These are phyloP conservation scores for Trifolium fragiferum DNA, from an alignment of 306 rosid genomes.

Conservation along the genomic window DNA sequence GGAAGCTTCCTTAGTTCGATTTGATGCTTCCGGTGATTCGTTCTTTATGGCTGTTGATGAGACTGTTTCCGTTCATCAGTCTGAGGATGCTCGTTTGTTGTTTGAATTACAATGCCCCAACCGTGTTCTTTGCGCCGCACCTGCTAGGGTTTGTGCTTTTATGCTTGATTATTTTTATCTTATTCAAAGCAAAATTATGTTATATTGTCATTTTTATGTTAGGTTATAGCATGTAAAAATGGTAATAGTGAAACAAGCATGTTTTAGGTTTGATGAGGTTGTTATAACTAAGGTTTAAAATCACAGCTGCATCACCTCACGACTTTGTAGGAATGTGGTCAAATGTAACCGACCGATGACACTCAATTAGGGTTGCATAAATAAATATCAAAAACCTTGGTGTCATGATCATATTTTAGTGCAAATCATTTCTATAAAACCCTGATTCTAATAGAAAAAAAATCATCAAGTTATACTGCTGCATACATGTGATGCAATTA, in stretches of 20 bases:
- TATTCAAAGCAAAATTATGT: not conserved
- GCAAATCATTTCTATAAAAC: not conserved
- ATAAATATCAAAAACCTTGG: not conserved
- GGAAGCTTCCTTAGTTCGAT: constrained; percentile 72
- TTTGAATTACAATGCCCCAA: constrained; percentile 63
- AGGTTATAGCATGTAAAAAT: not conserved
- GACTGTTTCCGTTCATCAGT: constrained; percentile 68
- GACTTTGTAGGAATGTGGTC: not conserved
- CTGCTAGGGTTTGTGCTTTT: constrained; percentile 59
- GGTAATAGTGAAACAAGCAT: not conserved
- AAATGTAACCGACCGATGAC: not conserved
- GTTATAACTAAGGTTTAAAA: not conserved
- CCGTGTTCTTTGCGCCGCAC: constrained; percentile 64
- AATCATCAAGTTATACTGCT: not conserved
- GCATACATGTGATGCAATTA: not conserved
- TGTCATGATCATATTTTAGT: not conserved
- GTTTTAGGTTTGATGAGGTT: constrained; percentile 6
- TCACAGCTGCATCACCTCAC: not conserved
- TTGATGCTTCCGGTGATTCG: constrained; percentile 58
- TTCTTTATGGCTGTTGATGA: constrained; percentile 72
- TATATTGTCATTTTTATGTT: not conserved
- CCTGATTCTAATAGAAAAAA: not conserved
- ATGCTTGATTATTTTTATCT: not conserved
- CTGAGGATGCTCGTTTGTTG: constrained; percentile 81
- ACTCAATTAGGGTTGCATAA: not conserved